These are phyloP conservation scores for Craterostigma plantagineum DNA, from an alignment of 257 asterid species.

Conservation along the genomic window DNA sequence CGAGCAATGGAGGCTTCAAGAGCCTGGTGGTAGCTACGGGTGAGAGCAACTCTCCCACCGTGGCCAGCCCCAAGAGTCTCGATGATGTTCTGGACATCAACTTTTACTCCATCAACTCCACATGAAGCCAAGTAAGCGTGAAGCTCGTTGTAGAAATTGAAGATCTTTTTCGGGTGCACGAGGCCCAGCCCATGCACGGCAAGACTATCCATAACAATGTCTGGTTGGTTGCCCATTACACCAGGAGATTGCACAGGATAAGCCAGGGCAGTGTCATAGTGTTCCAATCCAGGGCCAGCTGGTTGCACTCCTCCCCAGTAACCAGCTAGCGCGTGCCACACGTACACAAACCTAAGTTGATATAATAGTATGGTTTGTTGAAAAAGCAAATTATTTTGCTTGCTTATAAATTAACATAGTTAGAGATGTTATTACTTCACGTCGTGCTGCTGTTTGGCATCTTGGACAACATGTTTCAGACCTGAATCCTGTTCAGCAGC, in stretches of 20 bases:
- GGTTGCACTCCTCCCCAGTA: conserved; percentile 99
- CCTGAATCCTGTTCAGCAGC: conserved; percentile 34
- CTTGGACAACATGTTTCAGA: conserved; percentile 48
- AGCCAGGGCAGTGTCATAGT: conserved; percentile 66
- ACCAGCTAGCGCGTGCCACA: conserved; percentile 92
- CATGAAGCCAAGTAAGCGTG: conserved; percentile 85
- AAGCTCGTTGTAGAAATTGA: conserved; percentile 82
- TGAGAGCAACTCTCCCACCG: conserved; percentile 87
- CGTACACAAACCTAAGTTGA: conserved; percentile 41
- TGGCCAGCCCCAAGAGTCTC: conserved; percentile 98
- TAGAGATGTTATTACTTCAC: conserved; percentile 38
- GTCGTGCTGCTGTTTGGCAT: conserved; percentile 41
- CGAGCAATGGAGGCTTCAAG: conserved; percentile 77
- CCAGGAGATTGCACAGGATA: conserved; percentile 93
- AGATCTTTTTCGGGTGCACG: conserved; percentile 77
- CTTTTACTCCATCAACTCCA: conserved; percentile 95
- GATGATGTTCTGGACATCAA: conserved; percentile 92
- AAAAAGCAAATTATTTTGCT: background rate
- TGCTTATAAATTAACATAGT: background rate
- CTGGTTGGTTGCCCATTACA: conserved; percentile 84
- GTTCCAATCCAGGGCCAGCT: conserved; percentile 70
- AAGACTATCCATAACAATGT: conserved; percentile 88
- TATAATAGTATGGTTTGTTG: background rate
- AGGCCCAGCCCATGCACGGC: conserved; percentile 87
- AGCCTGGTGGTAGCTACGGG: conserved; percentile 79